Evolutionary conservation across 768 basidiomycete genomes (phyloP).

Genomic region (Neoboletus brunneissimus): DNA sequence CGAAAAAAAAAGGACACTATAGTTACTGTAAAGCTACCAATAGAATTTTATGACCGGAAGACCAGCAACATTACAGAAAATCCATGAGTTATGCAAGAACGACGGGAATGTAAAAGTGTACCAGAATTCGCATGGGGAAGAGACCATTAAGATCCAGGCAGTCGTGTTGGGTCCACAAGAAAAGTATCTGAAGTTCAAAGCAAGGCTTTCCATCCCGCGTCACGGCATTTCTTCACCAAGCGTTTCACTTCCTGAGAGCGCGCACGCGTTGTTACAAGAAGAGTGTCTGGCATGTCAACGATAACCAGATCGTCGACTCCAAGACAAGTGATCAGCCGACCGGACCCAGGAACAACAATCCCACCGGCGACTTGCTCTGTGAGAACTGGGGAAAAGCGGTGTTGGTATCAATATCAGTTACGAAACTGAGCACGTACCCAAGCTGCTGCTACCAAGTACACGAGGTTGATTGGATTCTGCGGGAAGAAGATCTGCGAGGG

Average conservation of each 20-base stretch:
- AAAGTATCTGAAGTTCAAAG: constrained; percentile 40
- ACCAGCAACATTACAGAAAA: neutral
- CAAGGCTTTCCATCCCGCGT: constrained; percentile 70
- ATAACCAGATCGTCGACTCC: constrained; percentile 89
- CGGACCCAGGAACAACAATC: constrained; percentile 84
- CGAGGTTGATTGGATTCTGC: constrained; percentile 85
- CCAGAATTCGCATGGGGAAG: neutral
- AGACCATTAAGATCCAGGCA: neutral
- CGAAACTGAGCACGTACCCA: constrained; percentile 48
- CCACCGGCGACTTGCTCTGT: constrained; percentile 91
- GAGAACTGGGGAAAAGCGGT: constrained; percentile 50
- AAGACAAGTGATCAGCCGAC: constrained; percentile 75
- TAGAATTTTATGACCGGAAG: neutral
- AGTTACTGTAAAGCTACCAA: too few relatives aligned
- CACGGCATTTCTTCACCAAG: constrained; percentile 76
- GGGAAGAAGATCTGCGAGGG: constrained; percentile 81
- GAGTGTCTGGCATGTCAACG: constrained; percentile 87
- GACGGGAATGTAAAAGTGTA: neutral
- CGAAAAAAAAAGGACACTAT: too few relatives aligned
- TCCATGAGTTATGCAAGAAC: neutral
- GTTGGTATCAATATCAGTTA: neutral
- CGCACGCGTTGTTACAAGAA: constrained; percentile 84
- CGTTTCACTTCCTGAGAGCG: constrained; percentile 89
- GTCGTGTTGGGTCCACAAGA: neutral
- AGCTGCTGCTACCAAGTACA: constrained; percentile 69